Percentiles rank a stretch among this genome's conserved stretches.
These are phyloP conservation scores for Chytriomyces sp. DNA, from an alignment of 192 early-diverging fungal genomes.

Conservation along the genomic window DNA sequence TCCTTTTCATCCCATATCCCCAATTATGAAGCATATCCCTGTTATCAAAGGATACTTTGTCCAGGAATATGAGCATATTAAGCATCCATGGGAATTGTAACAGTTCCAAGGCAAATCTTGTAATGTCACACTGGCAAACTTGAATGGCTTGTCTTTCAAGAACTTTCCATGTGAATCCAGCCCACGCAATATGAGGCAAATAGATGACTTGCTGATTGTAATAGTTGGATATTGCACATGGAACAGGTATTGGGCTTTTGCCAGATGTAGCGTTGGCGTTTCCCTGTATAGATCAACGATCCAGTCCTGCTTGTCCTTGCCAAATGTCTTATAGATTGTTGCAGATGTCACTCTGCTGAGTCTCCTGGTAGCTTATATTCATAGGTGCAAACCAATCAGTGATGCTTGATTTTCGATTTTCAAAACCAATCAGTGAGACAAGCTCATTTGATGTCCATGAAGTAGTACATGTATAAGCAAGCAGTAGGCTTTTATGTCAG, in stretches of 20 bases:
- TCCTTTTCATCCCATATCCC: conserved; percentile 25
- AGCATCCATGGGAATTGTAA: conserved; percentile 18
- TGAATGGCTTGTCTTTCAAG: conserved; percentile 32
- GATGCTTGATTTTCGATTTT: neutral
- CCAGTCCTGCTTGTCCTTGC: neutral
- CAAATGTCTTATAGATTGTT: neutral
- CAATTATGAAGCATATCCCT: conserved; percentile 18
- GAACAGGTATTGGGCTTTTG: neutral
- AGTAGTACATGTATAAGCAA: neutral
- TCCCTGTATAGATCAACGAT: neutral
- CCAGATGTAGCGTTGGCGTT: neutral
- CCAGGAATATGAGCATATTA: conserved; percentile 31
- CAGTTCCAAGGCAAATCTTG: conserved; percentile 21
- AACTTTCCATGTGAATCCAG: conserved; percentile 23
- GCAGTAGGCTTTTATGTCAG: too few species aligned
- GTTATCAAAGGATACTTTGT: conserved; percentile 35
- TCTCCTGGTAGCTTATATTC: neutral
- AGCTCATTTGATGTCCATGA: neutral
- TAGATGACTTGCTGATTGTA: neutral
- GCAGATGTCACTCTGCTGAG: neutral
- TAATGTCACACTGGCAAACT: conserved; percentile 18
- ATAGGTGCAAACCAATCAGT: neutral
- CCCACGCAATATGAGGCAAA: neutral
- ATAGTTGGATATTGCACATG: neutral
- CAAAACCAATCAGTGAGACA: neutral